Base-by-base conservation (phyloP, 352 stramenopile species). In the Pythium rishiriense region DNA sequence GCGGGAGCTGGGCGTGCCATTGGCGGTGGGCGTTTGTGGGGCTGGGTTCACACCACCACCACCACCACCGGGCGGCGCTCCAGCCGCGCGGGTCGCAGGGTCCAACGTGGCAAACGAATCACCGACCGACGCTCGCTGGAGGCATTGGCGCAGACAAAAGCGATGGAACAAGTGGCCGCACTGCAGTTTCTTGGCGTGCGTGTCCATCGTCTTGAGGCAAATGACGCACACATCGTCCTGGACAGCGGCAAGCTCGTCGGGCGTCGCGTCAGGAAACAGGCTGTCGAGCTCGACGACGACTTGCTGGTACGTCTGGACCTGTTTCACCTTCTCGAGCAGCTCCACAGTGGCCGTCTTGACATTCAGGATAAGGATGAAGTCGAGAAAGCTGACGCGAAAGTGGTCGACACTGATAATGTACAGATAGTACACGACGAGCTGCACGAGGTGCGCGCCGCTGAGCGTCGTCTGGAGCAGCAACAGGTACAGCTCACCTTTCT, bases 401-500 rank as follows among this genome's bases (percentile, higher is more conserved):
- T 91, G 78, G 65, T 91, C 81, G 33, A 90, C 73, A 43, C 84
- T 87, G 62, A 93, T 88, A 31, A 93, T 88, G 54, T 90, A 93
- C 47, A 91, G 66, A 49, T 93, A 91, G 69, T 93, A 93, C 48
- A 81, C 58, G 31, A 93, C 76, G 28, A 93, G 69, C 55, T 86
- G 81, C 60, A 87, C 69, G 51, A 93, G 61, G 59, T 93, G 89
- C 43, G 68, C 76, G 1, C 70, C 79, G 41, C 75, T 86, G 24
- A 91, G 67, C 52, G 74, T 70, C 1, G 79, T 93, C 59, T 91
- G 81, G 24, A 91, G 64, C 29, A 88, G 42, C 31, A 93, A 64
- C 56, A 93, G 35, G 55, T 85, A 77, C 43, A 85, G 83, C 47
- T 93, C 84, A 41, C 72, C 75, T 48, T 85, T 89, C 61, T 90